phyloP scores from a whole-genome alignment of 73 alveolate species.

The Paramecium caudatum region DNA sequence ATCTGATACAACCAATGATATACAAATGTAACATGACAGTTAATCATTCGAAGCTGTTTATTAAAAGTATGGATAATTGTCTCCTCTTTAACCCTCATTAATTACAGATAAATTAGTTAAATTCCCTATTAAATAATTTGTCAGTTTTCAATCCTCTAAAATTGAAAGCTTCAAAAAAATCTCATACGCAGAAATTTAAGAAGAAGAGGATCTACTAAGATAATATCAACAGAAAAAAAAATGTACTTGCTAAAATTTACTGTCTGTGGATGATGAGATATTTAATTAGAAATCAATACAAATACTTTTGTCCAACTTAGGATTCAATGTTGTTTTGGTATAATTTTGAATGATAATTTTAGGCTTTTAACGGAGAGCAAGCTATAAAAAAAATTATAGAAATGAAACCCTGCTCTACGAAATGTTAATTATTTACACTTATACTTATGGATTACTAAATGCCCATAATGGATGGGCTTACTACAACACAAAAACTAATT shows the following conservation, averaged over 20 bases:
- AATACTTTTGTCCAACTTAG: conserved; percentile 30
- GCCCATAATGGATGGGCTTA: conserved; percentile 63
- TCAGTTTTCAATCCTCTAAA: too few relatives aligned
- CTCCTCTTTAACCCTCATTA: conserved; percentile 25
- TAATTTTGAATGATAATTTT: neutral
- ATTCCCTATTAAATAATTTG: neutral
- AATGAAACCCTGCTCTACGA: neutral
- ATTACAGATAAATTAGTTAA: neutral
- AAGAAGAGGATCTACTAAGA: neutral
- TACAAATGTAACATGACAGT: too few relatives aligned
- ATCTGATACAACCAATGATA: too few relatives aligned
- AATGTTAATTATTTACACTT: neutral
- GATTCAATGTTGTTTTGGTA: neutral
- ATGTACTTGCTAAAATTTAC: neutral
- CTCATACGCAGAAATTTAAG: neutral
- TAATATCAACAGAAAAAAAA: neutral
- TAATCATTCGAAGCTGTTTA: neutral
- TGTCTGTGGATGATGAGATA: conserved; percentile 38
- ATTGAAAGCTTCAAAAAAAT: neutral
- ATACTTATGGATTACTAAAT: conserved; percentile 36
- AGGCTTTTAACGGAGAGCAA: conserved; percentile 52
- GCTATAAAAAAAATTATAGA: neutral
- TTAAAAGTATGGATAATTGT: neutral
- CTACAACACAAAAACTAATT: neutral
- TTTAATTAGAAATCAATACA: conserved; percentile 20